These are phyloP conservation scores for Bretziella fagacearum DNA, from an alignment of 2,329 filamentous ascomycete genomes.

Conservation along the genomic window DNA sequence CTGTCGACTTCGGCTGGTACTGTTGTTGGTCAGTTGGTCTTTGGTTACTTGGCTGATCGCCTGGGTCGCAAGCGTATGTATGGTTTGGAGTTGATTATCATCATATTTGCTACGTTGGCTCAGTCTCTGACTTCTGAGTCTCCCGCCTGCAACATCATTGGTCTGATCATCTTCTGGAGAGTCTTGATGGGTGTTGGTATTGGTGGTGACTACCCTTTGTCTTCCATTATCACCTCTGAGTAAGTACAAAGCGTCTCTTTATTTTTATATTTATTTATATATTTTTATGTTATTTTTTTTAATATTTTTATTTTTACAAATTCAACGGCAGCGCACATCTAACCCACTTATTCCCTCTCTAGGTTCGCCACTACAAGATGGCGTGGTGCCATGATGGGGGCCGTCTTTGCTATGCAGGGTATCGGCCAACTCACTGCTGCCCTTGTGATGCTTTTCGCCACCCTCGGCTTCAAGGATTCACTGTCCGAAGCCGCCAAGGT, in stretches of 20 bases:
- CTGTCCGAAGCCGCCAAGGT: constrained; percentile 35
- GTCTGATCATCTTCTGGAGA: constrained; percentile 64
- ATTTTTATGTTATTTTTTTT: too few relatives aligned
- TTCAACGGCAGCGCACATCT: not conserved
- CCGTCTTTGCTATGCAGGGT: constrained; percentile 78
- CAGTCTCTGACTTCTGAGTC: constrained; percentile 51
- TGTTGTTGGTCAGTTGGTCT: constrained; percentile 65
- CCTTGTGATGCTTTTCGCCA: constrained; percentile 59
- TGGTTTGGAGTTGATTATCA: constrained; percentile 62
- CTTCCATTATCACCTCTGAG: constrained; percentile 71
- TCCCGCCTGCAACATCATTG: constrained; percentile 43
- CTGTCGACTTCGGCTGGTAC: constrained; percentile 65
- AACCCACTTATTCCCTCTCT: not conserved
- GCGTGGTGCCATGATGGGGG: constrained; percentile 73
- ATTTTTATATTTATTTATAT: too few relatives aligned
- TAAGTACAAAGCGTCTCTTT: too few relatives aligned
- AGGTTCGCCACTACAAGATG: constrained; percentile 63
- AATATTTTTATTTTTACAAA: not conserved
- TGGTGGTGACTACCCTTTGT: constrained; percentile 55
- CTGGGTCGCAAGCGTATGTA: constrained; percentile 58
- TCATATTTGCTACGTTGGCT: constrained; percentile 61
- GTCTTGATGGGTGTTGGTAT: constrained; percentile 44
- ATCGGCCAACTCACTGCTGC: constrained; percentile 63
- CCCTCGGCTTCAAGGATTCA: constrained; percentile 50
- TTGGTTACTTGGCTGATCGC: constrained; percentile 61